Evolutionary conservation across 2,329 filamentous ascomycete species (phyloP).

Genomic region (Colletotrichum sp.): DNA sequence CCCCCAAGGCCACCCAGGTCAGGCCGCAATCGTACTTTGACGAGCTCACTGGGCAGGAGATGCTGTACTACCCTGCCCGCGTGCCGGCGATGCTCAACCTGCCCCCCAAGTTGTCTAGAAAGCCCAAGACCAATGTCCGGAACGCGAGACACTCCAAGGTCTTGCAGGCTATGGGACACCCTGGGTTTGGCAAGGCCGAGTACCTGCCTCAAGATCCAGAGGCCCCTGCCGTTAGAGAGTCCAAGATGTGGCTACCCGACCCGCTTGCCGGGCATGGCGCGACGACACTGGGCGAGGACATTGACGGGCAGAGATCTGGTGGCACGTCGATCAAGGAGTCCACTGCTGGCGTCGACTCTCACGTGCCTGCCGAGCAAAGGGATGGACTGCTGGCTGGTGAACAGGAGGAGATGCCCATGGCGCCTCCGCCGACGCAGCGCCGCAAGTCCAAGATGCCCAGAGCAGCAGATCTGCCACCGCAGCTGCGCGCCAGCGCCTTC

Average conservation of each 20-base stretch:
- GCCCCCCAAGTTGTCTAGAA: slow-evolving; percentile 83
- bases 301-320: not conserved
- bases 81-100: slow-evolving; percentile 94
- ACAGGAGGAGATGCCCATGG: not conserved
- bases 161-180: slow-evolving; percentile 60
- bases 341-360: not conserved
- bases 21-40: slow-evolving; percentile 65
- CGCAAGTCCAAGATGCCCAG: slow-evolving; percentile 36
- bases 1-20: slow-evolving; percentile 29
- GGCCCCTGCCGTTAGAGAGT: slow-evolving; percentile 30
- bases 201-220: slow-evolving; percentile 36
- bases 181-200: slow-evolving; percentile 13
- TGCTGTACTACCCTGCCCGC: slow-evolving; percentile 95
- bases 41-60: slow-evolving; percentile 72
- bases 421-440: slow-evolving; percentile 26
- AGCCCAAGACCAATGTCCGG: slow-evolving; percentile 66
- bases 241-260: slow-evolving; percentile 53
- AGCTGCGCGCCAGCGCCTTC: slow-evolving; percentile 88
- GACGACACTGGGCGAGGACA: not conserved
- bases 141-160: slow-evolving; percentile 78
- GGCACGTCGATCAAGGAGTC: slow-evolving; percentile 1
- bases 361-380: not conserved
- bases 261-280: slow-evolving; percentile 36
- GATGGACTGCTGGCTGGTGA: not conserved
- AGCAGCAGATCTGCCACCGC: slow-evolving; percentile 66